Evolutionary conservation across 805 yeast genomes (phyloP), one percentile per base, ranked within the genome.

Genomic region (Tetrapisispora nanseiensis): DNA sequence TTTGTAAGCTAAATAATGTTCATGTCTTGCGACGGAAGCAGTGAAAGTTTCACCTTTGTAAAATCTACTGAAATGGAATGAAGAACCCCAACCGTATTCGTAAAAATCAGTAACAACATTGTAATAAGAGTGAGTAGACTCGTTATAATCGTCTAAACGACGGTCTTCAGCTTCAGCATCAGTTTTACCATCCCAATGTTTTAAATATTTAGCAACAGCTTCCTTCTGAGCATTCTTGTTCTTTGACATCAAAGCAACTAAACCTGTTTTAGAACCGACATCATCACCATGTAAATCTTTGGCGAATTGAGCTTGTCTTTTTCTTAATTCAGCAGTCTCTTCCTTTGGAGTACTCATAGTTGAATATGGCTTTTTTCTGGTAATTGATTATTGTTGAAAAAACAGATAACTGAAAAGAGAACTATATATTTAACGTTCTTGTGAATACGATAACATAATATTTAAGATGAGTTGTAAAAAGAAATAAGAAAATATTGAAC

Each of bases 71-170:
- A 92, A 92, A 67, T 92, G 98, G 86, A 92, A 92, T 13, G 96
- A 86, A 15, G 95, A 75, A 51, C 98, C 98, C 98, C 98, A 92
- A 39, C 98, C 98, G 66, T 92, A 90, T 70, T 92, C 98, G 73
- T 92, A 92, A 59, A 92, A 92, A 67, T 90, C 98, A 23, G 98
- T 92, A 39, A 86, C 97, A 61, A 90, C 78, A 69, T 92, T 92
- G 72, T 90, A 90, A 74, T 90, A 90, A 62, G 92, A 95, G 64
- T 85, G 89, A 42, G 98, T 92, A 55, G 87, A 75, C 51, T 82
- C 80, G 45, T 95, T 84, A 70, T 90, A 90, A 66, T 89, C 96
- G 32, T 74, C 76, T 47, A 87, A 69, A 67, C 98, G 67, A 61
- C 74, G 55, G 40, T 75, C 68, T 68, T 87, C 83, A 59, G 92